Conservation (phyloP, 805 yeast species). For the Teunomyces aglyptinius region DNA sequence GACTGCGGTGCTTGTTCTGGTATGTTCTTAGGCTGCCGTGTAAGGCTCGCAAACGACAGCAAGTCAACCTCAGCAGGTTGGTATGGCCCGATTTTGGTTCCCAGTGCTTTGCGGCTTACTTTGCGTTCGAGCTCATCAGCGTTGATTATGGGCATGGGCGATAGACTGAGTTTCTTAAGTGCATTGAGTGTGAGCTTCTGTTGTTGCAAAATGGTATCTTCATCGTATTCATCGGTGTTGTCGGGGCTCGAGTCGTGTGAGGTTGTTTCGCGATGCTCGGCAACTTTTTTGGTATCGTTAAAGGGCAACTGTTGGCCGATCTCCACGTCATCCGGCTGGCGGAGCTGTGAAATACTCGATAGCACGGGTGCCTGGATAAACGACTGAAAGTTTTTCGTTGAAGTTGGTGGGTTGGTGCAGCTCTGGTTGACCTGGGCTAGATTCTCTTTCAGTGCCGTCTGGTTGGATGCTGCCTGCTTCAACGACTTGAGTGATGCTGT, state of each 20-base stretch:
- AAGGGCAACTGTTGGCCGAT: slow-evolving; percentile 45
- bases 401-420: background rate
- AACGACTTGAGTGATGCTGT: slow-evolving; percentile 42
- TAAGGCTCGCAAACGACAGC: slow-evolving; percentile 42
- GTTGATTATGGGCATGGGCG: slow-evolving; percentile 38
- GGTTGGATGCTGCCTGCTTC: slow-evolving; percentile 23
- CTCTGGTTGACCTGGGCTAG: background rate
- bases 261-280: background rate
- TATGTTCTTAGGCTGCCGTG: slow-evolving; percentile 37
- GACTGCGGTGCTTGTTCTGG: slow-evolving; percentile 3
- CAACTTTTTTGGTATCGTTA: slow-evolving; percentile 16
- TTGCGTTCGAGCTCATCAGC: slow-evolving; percentile 19
- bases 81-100: slow-evolving; percentile 28
- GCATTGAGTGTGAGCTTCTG: slow-evolving; percentile 44
- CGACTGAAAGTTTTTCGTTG: slow-evolving; percentile 38
- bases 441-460: slow-evolving; percentile 1
- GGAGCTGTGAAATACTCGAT: slow-evolving; percentile 33
- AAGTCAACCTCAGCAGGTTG: slow-evolving; percentile 48
- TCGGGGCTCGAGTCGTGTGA: slow-evolving; percentile 4
- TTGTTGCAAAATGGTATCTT: slow-evolving; percentile 39
- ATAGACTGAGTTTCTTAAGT: slow-evolving; percentile 39
- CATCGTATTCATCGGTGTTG: slow-evolving; percentile 27
- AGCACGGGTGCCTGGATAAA: slow-evolving; percentile 47
- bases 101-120: slow-evolving; percentile 4
- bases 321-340: slow-evolving; percentile 29